Evolutionary conservation across 192 early-diverging fungal genomes (phyloP).

Genomic region (Physocladia obscura): DNA sequence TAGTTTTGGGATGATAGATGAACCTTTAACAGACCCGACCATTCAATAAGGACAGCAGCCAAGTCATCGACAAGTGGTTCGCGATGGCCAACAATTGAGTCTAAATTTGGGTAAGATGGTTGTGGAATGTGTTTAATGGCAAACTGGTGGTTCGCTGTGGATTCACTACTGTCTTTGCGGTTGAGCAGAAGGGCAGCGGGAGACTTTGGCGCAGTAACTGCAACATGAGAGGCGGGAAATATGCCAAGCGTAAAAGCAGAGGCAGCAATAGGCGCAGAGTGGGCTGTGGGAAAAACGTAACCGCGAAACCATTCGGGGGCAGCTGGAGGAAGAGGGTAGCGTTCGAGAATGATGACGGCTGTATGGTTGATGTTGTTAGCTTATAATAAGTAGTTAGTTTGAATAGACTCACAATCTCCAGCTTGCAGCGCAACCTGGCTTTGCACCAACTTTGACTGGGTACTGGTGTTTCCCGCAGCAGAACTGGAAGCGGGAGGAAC

Average conservation of each 20-base stretch:
- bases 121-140: not conserved
- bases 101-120: conserved; percentile 8
- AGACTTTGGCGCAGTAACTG: no score
- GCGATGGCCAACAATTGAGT: conserved; percentile 49
- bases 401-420: no score
- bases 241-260: not conserved
- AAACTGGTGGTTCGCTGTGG: no score
- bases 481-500: no score
- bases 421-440: no score
- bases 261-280: not conserved
- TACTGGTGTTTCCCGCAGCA: no score
- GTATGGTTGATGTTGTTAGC: not conserved
- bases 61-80: conserved; percentile 72
- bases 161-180: no score
- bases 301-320: not conserved
- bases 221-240: not conserved
- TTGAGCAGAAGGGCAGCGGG: no score
- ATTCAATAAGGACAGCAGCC: conserved; percentile 61
- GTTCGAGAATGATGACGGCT: conserved; percentile 11
- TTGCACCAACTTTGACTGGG: no score
- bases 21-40: conserved; percentile 52
- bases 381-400: no score
- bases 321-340: not conserved
- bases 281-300: not conserved
- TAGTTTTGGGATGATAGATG: conserved; percentile 59